Evolutionary conservation across 202 grass and related monocot species (phyloP), one percentile per base, ranked within the genome.

Genomic region (Musa balbisiana): DNA sequence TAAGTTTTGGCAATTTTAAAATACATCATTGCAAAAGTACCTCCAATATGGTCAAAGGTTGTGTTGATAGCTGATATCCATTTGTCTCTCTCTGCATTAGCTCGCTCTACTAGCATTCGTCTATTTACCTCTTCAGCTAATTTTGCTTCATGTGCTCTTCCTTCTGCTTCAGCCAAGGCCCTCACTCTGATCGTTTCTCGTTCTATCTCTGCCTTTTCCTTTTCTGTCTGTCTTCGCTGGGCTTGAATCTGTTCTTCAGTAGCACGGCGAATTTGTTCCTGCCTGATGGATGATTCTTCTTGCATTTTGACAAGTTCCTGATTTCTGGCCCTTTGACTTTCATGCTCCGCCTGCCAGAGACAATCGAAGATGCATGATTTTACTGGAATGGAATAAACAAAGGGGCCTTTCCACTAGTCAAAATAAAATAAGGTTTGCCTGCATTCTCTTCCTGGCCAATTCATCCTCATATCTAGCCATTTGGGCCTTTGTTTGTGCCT

Each of bases 301-400:
- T 98, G 94, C 94, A 98, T 89, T 79, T 90, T 92, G 22, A 98
- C 94, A 0, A 98, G 88, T 73, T 98, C 94, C 74, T 88, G 94
- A 78, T 98, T 98, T 85, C 94, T 98, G 50, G 73, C 25, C 72
- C 94, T 87, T 77, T 98, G 94, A 52, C 84, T 78, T 76, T 98
- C 94, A 82, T 98, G 88, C n/a, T 89, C 94, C 1, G 82, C 56
- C 63, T 86, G 78, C 51, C 52, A 64, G 25, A 81, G 62, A 67
- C 8, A 72, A 72, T 67, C 17, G 1, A 16, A 53, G 51, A 73
- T 14, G 19, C 20, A 73, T n/a, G 4, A 43, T 43, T 43, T 71
- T 71, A 49, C 12, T 14, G 51, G 8, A 51, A 43, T 51, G 3
- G 20, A 53, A 21, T 22, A n/a, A 25, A 23, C 3, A 62, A 9